These are phyloP conservation scores for Cyberlindnera japonica DNA, from an alignment of 805 yeast genomes.

Conservation along the genomic window DNA sequence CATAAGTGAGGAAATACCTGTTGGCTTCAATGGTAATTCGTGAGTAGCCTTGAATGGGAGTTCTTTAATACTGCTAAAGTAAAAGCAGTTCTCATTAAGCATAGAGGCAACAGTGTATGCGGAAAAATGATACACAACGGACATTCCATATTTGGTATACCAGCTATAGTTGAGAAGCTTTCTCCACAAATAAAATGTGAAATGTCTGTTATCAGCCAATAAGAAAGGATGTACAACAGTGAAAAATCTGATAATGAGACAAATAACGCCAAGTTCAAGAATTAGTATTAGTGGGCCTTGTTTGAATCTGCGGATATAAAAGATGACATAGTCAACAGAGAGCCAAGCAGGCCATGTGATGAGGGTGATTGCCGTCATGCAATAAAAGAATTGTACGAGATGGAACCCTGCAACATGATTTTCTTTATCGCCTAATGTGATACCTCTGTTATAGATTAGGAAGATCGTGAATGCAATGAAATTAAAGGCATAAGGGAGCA, in stretches of 20 bases:
- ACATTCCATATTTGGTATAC: slow-evolving; percentile 45
- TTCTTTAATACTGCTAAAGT: slow-evolving; percentile 33
- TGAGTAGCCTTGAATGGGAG: slow-evolving; percentile 33
- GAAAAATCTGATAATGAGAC: slow-evolving; percentile 48
- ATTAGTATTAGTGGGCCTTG: slow-evolving; percentile 28
- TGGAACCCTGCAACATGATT: slow-evolving; percentile 76
- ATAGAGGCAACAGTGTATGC: slow-evolving; percentile 35
- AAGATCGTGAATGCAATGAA: slow-evolving; percentile 53
- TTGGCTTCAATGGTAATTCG: slow-evolving; percentile 38
- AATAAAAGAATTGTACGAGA: slow-evolving; percentile 78
- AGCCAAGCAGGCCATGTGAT: slow-evolving; percentile 78
- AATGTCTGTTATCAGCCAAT: slow-evolving; percentile 92
- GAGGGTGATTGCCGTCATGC: slow-evolving; percentile 56
- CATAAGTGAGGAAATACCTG: slow-evolving; percentile 47
- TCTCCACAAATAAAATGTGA: slow-evolving; percentile 80
- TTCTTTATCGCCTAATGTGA: slow-evolving; percentile 87
- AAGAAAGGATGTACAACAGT: slow-evolving; percentile 87
- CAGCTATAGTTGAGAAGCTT: slow-evolving; percentile 50
- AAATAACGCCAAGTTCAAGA: slow-evolving; percentile 36
- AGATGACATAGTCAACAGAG: slow-evolving; percentile 36
- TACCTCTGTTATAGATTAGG: slow-evolving; percentile 68
- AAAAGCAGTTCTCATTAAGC: slow-evolving; percentile 33
- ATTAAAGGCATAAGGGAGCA: slow-evolving; percentile 51
- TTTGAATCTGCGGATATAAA: slow-evolving; percentile 35
- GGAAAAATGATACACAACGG: slow-evolving; percentile 70